Base-by-base conservation (phyloP, 2,329 filamentous ascomycete species). In the Ploettnerulaceae sp. region DNA sequence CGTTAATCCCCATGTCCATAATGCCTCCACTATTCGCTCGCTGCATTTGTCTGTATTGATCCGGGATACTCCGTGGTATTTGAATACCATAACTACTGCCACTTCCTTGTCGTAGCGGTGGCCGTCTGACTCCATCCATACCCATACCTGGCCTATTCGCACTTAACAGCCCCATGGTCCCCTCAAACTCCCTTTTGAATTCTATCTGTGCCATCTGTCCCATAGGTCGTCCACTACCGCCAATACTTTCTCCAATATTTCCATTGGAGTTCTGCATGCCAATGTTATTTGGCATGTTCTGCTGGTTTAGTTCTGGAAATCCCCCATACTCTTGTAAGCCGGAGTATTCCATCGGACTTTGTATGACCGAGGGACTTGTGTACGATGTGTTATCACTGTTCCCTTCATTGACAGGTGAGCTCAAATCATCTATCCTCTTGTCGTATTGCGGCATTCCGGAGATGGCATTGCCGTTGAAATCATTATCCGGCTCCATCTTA, bases 61-160 rank as follows among this genome's bases (percentile, higher is more conserved):
- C 59, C 2, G 59, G 57, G 7, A 61, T 48, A 47, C 57, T 61
- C 26, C 59, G 50, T 14, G 60, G 59, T 7, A 57, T 57, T 7
- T 52, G 51, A 34, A 55, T 44, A 3, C 52, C 53, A 47, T 48
- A 58, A 17, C 36, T 55, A 8, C 54, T 55, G 3, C 51, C 49
- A 25, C 53, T 54, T 18, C 47, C 38, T 38, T 58, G 57, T 44
- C 59, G 49, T 25, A 60, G 35, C 0, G 60, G 58, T 4, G 59
- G 58, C 34, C 57, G 55, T 32, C 54, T 45, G 9, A 53, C 46
- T 4, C 21, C 34, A 11, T 37, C 45, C 36, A 46, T 45, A 12
- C 43, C 42, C 11, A 35, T 40, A 14, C 22, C 35, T 18, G 21
- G 46, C n/a, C 52, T 32, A 4, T 42, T 40, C 17, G 38, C 45